Percentiles rank a stretch among this genome's conserved stretches.
Conservation (phyloP, 2,329 filamentous ascomycete species). For the Aspergillus sp. region DNA sequence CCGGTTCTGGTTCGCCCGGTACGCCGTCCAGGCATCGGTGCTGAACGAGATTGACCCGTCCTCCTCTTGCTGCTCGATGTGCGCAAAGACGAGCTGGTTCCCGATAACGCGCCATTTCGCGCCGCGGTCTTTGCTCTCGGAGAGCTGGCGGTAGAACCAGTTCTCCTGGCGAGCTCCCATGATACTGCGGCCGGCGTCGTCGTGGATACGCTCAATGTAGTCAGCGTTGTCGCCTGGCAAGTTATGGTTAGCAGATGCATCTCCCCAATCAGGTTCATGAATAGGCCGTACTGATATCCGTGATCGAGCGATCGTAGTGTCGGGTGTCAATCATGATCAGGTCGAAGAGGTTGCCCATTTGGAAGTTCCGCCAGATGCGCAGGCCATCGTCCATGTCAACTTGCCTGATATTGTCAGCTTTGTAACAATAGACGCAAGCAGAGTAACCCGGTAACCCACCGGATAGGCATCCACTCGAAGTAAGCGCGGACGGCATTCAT, state of each 20-base stretch:
- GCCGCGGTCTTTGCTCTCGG: conserved; percentile 60
- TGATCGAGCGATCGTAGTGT: conserved; percentile 68
- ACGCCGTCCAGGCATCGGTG: conserved; percentile 64
- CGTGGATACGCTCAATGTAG: conserved; percentile 62
- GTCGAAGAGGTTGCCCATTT: conserved; percentile 65
- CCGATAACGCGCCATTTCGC: conserved; percentile 71
- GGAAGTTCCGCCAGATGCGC: conserved; percentile 67
- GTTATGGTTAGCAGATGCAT: not conserved
- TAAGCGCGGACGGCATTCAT: conserved; percentile 71
- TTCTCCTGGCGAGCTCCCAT: conserved; percentile 73
- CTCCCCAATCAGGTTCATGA: too few relatives aligned
- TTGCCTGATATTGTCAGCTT: conserved; percentile 41
- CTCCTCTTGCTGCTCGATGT: conserved; percentile 2
- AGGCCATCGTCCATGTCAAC: conserved; percentile 69
- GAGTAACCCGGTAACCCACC: too few relatives aligned
- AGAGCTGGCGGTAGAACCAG: conserved; percentile 68
- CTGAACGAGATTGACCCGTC: conserved; percentile 8
- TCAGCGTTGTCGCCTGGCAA: conserved; percentile 62
- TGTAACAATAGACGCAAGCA: too few relatives aligned
- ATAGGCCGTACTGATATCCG: conserved; percentile 35
- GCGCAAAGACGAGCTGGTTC: conserved; percentile 56
- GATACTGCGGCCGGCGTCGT: conserved; percentile 66
- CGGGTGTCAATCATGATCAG: conserved; percentile 69
- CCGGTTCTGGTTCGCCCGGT: conserved; percentile 68
- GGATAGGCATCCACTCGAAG: conserved; percentile 66